A percentile compares a stretch with the other conserved stretches of the same genome.
These are phyloP conservation scores for Chaetomiaceae sp. DNA, from an alignment of 2,329 filamentous ascomycete genomes.

Conservation along the genomic window DNA sequence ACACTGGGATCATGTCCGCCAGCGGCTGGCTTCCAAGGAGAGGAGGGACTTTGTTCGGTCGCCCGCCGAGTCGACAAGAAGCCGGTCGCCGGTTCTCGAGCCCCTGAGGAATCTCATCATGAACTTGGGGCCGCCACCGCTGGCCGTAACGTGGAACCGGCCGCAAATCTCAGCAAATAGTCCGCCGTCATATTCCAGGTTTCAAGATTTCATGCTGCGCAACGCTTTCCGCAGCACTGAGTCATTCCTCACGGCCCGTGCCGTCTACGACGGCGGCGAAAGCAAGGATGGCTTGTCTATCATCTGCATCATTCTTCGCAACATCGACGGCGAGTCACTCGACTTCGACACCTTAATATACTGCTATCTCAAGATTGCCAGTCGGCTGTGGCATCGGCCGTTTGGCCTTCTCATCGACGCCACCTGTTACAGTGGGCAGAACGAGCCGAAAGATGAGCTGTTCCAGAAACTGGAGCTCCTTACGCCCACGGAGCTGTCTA, in stretches of 20 bases:
- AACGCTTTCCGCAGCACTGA: conserved; percentile 62
- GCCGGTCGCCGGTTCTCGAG: conserved; percentile 52
- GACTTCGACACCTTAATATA: conserved; percentile 62
- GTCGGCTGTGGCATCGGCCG: conserved; percentile 62
- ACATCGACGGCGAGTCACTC: conserved; percentile 59
- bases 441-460: conserved; percentile 58
- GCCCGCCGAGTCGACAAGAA: conserved; percentile 46
- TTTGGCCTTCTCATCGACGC: conserved; percentile 64
- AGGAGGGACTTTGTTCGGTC: conserved; percentile 50
- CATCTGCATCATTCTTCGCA: conserved; percentile 61
- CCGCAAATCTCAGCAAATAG: conserved; percentile 59
- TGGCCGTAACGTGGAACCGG: conserved; percentile 64
- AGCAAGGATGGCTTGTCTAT: conserved; percentile 64
- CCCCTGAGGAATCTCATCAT: conserved; percentile 56
- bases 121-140: conserved; percentile 59
- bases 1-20: conserved; percentile 63
- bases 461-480: conserved; percentile 58
- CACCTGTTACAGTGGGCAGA: conserved; percentile 63
- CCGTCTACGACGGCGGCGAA: conserved; percentile 65
- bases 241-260: conserved; percentile 56
- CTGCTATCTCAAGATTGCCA: conserved; percentile 66
- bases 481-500: conserved; percentile 54
- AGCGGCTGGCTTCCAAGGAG: conserved; percentile 56
- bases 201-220: conserved; percentile 66
- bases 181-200: conserved; percentile 59